phyloP scores from a whole-genome alignment of 768 basidiomycete species.

The Lactifluus subvellereus region DNA sequence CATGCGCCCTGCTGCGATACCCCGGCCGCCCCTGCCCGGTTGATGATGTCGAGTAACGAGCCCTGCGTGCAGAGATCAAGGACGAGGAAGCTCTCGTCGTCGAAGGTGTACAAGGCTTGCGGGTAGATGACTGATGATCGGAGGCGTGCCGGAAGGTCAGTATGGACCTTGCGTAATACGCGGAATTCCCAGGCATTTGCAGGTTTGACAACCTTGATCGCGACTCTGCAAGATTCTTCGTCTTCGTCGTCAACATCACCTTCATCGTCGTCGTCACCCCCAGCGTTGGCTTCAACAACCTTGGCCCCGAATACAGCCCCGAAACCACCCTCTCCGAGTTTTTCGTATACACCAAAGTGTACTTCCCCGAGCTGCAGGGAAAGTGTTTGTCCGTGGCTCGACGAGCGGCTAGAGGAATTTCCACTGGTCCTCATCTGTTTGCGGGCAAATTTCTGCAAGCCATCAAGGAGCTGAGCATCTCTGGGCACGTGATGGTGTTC shows the following conservation, averaged over 20 bases:
- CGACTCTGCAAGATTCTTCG: constrained; percentile 59
- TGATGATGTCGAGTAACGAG: constrained; percentile 87
- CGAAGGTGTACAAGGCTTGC: constrained; percentile 73
- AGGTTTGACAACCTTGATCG: constrained; percentile 89
- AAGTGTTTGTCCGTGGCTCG: constrained; percentile 38
- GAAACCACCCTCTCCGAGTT: constrained; percentile 96
- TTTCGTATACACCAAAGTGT: constrained; percentile 68
- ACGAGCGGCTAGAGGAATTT: constrained; percentile 30
- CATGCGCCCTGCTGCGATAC: constrained; percentile 74
- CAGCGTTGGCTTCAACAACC: constrained; percentile 40
- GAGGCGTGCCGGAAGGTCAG: constrained; percentile 51
- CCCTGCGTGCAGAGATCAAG: constrained; percentile 89
- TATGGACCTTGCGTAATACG: constrained; percentile 72
- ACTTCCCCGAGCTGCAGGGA: constrained; percentile 57
- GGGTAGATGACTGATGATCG: constrained; percentile 70
- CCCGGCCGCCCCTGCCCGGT: constrained; percentile 69
- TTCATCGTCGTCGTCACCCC: constrained; percentile 37
- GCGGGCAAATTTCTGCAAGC: constrained; percentile 67
- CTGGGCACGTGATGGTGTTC: constrained; percentile 56
- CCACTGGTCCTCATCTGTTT: constrained; percentile 33
- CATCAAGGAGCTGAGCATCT: constrained; percentile 55
- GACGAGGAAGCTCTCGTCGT: constrained; percentile 85
- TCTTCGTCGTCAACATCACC: constrained; percentile 43
- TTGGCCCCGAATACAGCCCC: constrained; percentile 90
- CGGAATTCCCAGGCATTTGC: constrained; percentile 90